Conservation (phyloP, 2,329 filamentous ascomycete species). For the Onygenales sp. region DNA sequence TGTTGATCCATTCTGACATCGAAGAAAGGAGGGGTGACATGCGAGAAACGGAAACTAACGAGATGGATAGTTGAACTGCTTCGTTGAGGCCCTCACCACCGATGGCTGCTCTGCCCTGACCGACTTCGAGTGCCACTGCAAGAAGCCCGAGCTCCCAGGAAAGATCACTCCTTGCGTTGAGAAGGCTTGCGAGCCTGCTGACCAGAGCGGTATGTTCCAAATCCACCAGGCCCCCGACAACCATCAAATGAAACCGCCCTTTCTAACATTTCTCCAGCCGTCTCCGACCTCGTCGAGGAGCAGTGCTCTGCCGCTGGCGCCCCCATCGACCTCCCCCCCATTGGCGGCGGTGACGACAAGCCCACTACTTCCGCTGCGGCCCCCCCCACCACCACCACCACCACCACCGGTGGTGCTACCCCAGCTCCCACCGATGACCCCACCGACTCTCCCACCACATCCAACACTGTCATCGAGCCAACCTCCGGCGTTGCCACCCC, state of each 20-base stretch:
- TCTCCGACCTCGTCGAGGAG: constrained; percentile 25
- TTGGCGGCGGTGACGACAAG: constrained; percentile 10
- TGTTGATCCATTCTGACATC: constrained; percentile 8
- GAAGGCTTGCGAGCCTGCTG: constrained; percentile 28
- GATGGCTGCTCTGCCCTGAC: constrained; percentile 38
- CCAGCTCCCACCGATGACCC: constrained; percentile 3
- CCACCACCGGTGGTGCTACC: constrained; percentile 4
- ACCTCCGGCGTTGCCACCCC: constrained; percentile 6
- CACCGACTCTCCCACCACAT: background rate
- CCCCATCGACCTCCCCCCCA: constrained; percentile 27
- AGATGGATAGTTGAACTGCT: constrained; percentile 36
- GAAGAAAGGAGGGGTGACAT: background rate
- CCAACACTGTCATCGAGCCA: background rate
- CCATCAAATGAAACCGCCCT: too few species aligned
- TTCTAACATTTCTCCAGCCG: constrained; percentile 16
- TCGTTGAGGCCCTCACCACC: constrained; percentile 29
- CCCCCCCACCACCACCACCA: background rate
- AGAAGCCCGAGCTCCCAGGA: constrained; percentile 33
- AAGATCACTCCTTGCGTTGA: constrained; percentile 39
- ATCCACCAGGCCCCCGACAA: background rate
- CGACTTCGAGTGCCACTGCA: constrained; percentile 43
- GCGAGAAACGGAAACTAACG: background rate
- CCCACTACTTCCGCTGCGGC: constrained; percentile 9
- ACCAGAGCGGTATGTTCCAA: constrained; percentile 27
- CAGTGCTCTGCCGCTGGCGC: constrained; percentile 27